Conservation (phyloP, 768 basidiomycete genomes). For the Leccinum uliginosum region DNA sequence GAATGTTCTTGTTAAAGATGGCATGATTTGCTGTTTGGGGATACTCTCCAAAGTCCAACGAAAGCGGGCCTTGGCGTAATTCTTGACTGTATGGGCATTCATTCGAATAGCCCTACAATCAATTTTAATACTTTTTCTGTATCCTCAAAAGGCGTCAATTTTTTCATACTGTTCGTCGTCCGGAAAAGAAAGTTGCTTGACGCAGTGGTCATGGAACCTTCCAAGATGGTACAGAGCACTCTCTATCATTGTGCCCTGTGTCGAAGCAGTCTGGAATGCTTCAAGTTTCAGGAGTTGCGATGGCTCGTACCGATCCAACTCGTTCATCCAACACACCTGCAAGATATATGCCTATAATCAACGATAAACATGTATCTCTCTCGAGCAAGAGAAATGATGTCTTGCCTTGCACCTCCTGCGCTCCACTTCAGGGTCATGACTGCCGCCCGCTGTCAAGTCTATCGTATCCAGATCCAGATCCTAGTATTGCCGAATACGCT, state of each 20-base stretch:
- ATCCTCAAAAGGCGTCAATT: neutral
- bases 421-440: conserved; percentile 41
- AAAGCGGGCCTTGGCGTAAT: conserved; percentile 76
- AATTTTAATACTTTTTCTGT: neutral
- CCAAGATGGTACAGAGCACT: conserved; percentile 84
- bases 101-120: conserved; percentile 52
- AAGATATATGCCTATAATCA: conserved; percentile 63
- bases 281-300: conserved; percentile 56
- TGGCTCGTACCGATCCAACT: conserved; percentile 78
- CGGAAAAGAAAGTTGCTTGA: conserved; percentile 42
- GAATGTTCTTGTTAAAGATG: conserved; percentile 50
- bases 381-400: neutral
- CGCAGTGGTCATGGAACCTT: conserved; percentile 80
- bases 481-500: too few species aligned
- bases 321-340: conserved; percentile 89
- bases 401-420: conserved; percentile 68
- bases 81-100: conserved; percentile 62
- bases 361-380: neutral
- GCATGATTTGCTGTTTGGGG: conserved; percentile 27
- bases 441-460: conserved; percentile 52
- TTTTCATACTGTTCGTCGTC: conserved; percentile 53
- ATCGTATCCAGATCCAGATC: conserved; percentile 43
- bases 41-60: conserved; percentile 84
- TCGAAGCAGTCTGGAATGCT: conserved; percentile 51
- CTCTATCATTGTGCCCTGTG: conserved; percentile 62